phyloP scores from a whole-genome alignment of 176 grass and related monocot species.

The Leersia perrieri region DNA sequence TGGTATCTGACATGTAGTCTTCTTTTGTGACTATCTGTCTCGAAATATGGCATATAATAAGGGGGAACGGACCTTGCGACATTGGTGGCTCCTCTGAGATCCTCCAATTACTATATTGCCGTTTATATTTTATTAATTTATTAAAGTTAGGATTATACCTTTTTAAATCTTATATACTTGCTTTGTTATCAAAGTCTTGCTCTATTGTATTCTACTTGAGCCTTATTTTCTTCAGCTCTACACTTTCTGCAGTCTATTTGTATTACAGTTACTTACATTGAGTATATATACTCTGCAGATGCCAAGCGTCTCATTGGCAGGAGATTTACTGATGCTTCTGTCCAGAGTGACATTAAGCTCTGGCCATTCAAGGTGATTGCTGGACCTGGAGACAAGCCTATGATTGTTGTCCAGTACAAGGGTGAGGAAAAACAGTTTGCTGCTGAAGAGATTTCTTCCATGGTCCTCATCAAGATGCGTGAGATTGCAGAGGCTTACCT shows the following conservation, averaged over 20 bases:
- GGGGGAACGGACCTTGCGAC: conserved; percentile 3
- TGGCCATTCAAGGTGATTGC: conserved; percentile 27
- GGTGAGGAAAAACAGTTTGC: conserved; percentile 30
- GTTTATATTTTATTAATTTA: not conserved
- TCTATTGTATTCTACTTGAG: not conserved
- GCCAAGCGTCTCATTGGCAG: conserved; percentile 11
- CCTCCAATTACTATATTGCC: conserved; percentile 5
- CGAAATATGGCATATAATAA: conserved; percentile 20
- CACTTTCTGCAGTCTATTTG: not conserved
- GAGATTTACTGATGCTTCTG: conserved; percentile 18
- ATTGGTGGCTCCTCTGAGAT: not conserved
- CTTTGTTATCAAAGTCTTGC: not conserved
- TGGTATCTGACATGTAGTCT: conserved; percentile 19
- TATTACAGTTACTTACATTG: not conserved
- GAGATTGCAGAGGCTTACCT: conserved; percentile 31
- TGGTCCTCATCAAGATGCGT: conserved; percentile 31
- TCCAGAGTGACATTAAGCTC: conserved; percentile 22
- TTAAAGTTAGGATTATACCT: not conserved
- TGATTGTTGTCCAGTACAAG: conserved; percentile 27
- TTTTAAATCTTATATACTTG: no score
- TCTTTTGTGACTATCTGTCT: not conserved
- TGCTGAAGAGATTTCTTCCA: conserved; percentile 23
- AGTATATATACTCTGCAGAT: not conserved
- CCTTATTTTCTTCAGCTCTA: not conserved
- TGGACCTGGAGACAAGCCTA: conserved; percentile 23